A percentile compares a stretch with the other conserved stretches of the same genome.
Evolutionary conservation across 1,284 basidiomycete species (phyloP).

Genomic region (Leccinum solheimii): DNA sequence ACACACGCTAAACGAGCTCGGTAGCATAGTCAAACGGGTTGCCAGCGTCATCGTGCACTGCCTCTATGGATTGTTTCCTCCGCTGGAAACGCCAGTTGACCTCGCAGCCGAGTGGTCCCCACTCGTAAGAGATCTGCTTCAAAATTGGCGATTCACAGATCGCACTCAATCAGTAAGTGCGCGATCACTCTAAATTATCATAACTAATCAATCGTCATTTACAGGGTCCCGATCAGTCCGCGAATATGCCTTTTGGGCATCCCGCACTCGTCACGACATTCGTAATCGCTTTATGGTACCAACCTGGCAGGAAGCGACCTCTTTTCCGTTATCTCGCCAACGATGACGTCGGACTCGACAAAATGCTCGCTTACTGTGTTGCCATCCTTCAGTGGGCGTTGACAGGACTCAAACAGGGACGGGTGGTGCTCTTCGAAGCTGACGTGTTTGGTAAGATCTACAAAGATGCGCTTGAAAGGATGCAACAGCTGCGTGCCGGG

Average conservation of each 20-base stretch:
- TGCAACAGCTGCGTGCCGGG: neutral
- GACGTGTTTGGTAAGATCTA: neutral
- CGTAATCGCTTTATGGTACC: neutral
- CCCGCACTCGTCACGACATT: neutral
- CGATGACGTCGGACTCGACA: neutral
- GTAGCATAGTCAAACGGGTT: neutral
- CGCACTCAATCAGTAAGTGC: neutral
- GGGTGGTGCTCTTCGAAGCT: neutral
- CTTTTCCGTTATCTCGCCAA: neutral
- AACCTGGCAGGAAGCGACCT: neutral
- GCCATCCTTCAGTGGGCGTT: neutral
- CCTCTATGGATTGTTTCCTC: neutral
- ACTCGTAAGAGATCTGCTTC: neutral
- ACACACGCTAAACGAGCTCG: neutral
- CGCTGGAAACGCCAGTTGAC: neutral
- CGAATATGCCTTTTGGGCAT: neutral
- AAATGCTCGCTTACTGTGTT: neutral
- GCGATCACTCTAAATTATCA: neutral
- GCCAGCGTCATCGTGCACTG: neutral
- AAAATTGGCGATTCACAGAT: neutral
- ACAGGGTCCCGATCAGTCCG: neutral
- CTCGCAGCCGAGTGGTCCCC: neutral
- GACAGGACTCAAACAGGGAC: neutral
- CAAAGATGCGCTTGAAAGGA: neutral
- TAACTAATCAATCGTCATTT: neutral